Evolutionary conservation across 2,329 filamentous ascomycete genomes (phyloP).

Genomic region (Exophiala alcalophila): DNA sequence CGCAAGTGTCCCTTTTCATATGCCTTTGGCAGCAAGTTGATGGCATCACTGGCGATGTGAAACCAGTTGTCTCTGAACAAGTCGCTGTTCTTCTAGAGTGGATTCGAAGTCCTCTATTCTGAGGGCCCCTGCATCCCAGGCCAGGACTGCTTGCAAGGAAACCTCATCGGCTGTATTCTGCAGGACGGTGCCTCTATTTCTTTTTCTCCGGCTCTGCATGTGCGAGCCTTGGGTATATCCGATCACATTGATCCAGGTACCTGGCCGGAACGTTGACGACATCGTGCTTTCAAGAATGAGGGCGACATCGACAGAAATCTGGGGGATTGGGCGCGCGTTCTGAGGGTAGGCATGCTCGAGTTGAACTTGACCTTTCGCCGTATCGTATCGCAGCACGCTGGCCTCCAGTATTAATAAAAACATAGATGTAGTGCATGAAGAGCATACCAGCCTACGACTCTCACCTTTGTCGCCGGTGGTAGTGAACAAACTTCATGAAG

Average conservation of each 20-base stretch:
- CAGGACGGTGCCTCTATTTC: conserved; percentile 32
- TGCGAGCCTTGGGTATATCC: conserved; percentile 60
- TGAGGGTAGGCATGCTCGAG: conserved; percentile 66
- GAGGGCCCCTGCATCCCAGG: conserved; percentile 75
- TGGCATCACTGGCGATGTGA: conserved; percentile 5
- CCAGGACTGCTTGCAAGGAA: conserved; percentile 68
- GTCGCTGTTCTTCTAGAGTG: conserved; percentile 45
- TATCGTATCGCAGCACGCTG: conserved; percentile 60
- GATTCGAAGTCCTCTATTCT: conserved; percentile 69
- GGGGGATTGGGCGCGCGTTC: conserved; percentile 36
- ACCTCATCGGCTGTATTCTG: conserved; percentile 37
- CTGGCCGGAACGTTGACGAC: conserved; percentile 59
- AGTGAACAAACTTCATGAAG: conserved; percentile 58
- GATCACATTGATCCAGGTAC: conserved; percentile 87
- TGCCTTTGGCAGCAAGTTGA: too few relatives aligned
- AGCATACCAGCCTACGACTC: conserved; percentile 85
- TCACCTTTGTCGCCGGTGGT: conserved; percentile 69
- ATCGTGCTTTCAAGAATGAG: conserved; percentile 66
- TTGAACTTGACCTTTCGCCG: conserved; percentile 58
- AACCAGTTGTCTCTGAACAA: conserved; percentile 9
- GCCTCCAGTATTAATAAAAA: too few relatives aligned
- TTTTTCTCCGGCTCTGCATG: conserved; percentile 32
- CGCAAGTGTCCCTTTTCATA: too few relatives aligned
- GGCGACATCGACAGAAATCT: conserved; percentile 65
- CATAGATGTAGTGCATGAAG: conserved; percentile 9